Evolutionary conservation across 192 early-diverging fungal genomes (phyloP), one percentile per base, ranked within the genome.

Genomic region (Coemansia sp.): DNA sequence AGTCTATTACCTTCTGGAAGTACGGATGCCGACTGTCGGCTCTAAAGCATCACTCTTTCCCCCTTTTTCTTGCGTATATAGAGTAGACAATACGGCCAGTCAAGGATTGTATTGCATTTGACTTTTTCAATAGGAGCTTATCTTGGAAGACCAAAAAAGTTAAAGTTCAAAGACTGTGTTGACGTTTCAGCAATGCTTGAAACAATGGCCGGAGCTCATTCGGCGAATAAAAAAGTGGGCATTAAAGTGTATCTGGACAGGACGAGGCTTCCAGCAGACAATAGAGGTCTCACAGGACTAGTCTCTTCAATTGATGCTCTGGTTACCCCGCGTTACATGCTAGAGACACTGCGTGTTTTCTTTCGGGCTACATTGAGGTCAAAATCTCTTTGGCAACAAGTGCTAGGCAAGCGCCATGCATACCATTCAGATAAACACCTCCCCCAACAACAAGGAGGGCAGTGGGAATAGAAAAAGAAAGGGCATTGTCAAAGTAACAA

Each of bases 351-450:
- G 25, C 26, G 14, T 31, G 25, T 25, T 53, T 53, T 53, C 26
- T 25, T 53, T 53, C 28, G 26, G 31, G 13, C 13, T 12, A 0
- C 21, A 28, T 25, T 53, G 21, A 28, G 26, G 28, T 16, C 26
- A n/a, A 4, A 53, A 20, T 13, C 25, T 56, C 33, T 56, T 56
- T 35, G 53, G 31, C 53, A 56, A 31, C 26, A 28, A 56, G 31
- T 50, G 48, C 13, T 50, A 8, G 48, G 48, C 48, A 50, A 56
- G n/a, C 53, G 53, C 53, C 53, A 56, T 56, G 53, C 53, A 56
- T 56, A 12, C 2, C 26, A 56, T 56, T 56, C 53, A 56, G 53
- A 33, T 28, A 34, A 31, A 33, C n/a, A 56, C 31, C 13, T 28
- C 31, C 16, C 18, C 9, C 25, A 50, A 50, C 23, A 26, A 50